Evolutionary conservation across 257 asterid genomes (phyloP), one percentile per base, ranked within the genome.

Genomic region (Solanum lignicaule): DNA sequence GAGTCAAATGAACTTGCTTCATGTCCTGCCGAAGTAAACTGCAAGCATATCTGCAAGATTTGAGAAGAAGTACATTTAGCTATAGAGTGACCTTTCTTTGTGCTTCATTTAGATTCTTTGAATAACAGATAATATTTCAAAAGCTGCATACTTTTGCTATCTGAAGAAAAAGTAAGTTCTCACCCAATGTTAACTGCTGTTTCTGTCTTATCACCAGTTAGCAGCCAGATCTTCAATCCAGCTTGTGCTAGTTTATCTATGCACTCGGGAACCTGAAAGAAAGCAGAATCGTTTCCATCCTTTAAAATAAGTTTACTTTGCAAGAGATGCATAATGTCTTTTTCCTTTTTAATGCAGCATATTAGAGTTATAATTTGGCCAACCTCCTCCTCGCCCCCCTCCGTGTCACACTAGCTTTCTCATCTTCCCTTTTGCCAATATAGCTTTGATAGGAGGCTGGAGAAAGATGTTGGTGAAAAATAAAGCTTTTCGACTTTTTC

Each of bases 161-260:
- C 46, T 21, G 1, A 79, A 87, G 87, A 90, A 87, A 91, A 98
- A 76, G 88, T 29, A 81, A 82, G 43, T 10, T 82, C 86, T 82
- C 71, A 97, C 99, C 99, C 99, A 87, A 97, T 94, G 91, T 97
- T 97, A 71, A 97, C 94, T 87, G 99, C 99, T 83, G 99, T 97
- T 94, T 97, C 99, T 99, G 94, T 97, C 93, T 97, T 97, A 93
- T 97, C 99, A 88, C 99, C 99, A 33, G 99, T 97, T 92, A 97
- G 92, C 89, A 97, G 99, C 99, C 99, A 97, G 85, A 97, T 90
- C 93, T 97, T 97, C 72, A 97, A 91, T 87, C 99, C 99, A 91
- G 99, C 99, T 90, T 91, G 99, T 83, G 99, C 99, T 90, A 97
- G 93, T 93, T 94, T 96, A 91, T 97, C 99, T 73, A 97, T 96